A percentile compares a stretch with the other conserved stretches of the same genome.
phyloP scores from a whole-genome alignment of 2,329 filamentous ascomycete genomes.

The Alternaria sp. region DNA sequence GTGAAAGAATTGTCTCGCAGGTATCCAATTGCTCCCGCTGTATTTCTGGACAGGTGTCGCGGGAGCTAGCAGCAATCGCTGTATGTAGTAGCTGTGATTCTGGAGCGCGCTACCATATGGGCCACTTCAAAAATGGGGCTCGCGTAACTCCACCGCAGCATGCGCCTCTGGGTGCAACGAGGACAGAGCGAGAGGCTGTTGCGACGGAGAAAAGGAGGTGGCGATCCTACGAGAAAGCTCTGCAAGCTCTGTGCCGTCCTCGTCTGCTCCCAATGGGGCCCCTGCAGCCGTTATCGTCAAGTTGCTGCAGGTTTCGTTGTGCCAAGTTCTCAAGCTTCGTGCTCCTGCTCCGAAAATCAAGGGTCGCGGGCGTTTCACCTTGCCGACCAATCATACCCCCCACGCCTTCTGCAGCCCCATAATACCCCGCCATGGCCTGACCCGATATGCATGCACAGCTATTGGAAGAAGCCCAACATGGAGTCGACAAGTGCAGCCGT shows the following conservation, averaged over 20 bases:
- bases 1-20: not conserved
- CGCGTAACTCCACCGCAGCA: conserved; percentile 26
- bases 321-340: conserved; percentile 31
- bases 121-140: conserved; percentile 19
- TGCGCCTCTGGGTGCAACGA: not conserved
- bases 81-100: conserved; percentile 17
- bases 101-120: conserved; percentile 30
- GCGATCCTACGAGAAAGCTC: conserved; percentile 5
- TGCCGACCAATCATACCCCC: conserved; percentile 19
- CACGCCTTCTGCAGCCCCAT: conserved; percentile 21
- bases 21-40: conserved; percentile 11
- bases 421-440: conserved; percentile 28
- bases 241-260: not conserved
- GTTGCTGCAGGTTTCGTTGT: conserved; percentile 55
- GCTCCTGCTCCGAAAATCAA: conserved; percentile 18
- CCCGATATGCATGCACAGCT: conserved; percentile 8
- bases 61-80: conserved; percentile 27
- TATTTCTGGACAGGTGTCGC: conserved; percentile 36
- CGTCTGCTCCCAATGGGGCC: not conserved
- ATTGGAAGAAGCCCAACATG: not conserved
- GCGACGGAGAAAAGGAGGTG: conserved; percentile 19
- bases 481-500: not conserved
- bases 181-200: not conserved
- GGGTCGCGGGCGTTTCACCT: conserved; percentile 20
- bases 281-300: conserved; percentile 28